These are phyloP conservation scores for Carnegiea gigantea DNA, from an alignment of 179 eudicot genomes.

Conservation along the genomic window DNA sequence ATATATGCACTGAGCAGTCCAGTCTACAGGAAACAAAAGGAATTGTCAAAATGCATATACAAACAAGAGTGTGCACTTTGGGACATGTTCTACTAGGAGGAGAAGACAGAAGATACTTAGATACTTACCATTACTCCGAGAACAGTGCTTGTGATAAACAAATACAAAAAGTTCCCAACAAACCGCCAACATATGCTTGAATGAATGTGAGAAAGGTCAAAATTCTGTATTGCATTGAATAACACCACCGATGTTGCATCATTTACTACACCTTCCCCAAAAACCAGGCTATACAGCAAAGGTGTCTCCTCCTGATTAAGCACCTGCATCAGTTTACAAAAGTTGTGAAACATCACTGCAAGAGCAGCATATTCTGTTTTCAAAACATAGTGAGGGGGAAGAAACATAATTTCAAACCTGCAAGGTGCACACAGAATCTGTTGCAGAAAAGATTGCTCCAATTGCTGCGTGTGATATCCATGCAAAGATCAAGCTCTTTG, in stretches of 20 bases:
- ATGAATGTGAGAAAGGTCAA: slow-evolving; percentile 30
- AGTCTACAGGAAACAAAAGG: slow-evolving; percentile 43
- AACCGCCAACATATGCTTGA: slow-evolving; percentile 32
- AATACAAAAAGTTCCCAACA: slow-evolving; percentile 27
- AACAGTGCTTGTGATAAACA: slow-evolving; percentile 31
- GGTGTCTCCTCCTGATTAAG: slow-evolving; percentile 36
- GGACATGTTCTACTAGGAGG: not conserved
- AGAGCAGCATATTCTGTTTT: not conserved
- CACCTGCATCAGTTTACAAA: slow-evolving; percentile 12
- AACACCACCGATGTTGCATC: slow-evolving; percentile 36
- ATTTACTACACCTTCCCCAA: slow-evolving; percentile 35
- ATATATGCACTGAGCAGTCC: slow-evolving; percentile 73
- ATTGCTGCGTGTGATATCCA: slow-evolving; percentile 24
- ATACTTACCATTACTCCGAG: slow-evolving; percentile 30
- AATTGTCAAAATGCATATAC: slow-evolving; percentile 6
- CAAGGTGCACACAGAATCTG: slow-evolving; percentile 37
- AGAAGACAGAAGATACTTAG: slow-evolving; percentile 18
- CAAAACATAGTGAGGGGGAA: not conserved
- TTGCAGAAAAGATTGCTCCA: slow-evolving; percentile 37
- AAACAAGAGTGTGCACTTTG: not conserved
- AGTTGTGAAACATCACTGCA: too few species aligned
- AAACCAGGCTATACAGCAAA: slow-evolving; percentile 29
- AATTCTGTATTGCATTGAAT: slow-evolving; percentile 34
- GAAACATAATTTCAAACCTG: slow-evolving; percentile 17
- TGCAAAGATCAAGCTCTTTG: slow-evolving; percentile 4